Conservation (phyloP, 371 early-diverging fungal species). For the Mucor indicus region DNA sequence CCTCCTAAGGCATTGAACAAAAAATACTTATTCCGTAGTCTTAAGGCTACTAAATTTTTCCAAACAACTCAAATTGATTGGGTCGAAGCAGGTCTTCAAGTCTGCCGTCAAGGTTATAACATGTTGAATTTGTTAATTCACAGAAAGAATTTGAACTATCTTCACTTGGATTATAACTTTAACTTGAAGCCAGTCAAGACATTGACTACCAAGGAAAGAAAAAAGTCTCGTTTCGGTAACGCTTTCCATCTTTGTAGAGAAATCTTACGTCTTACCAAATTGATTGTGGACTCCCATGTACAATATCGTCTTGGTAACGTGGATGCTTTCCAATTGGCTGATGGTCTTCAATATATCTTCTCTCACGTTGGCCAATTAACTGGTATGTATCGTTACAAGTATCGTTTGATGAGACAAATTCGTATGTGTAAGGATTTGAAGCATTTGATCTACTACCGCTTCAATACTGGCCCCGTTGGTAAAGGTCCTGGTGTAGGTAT, state of each 20-base stretch:
- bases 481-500: conserved; percentile 98
- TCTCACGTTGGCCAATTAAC: conserved; percentile 99
- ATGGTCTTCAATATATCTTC: conserved; percentile 97
- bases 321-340: conserved; percentile 96
- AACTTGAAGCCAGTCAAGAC: conserved; percentile 97
- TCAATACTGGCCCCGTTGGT: conserved; percentile 96
- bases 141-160: conserved; percentile 95
- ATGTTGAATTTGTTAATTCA: conserved; percentile 98
- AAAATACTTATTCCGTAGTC: conserved; percentile 90
- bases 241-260: conserved; percentile 97
- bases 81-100: conserved; percentile 98
- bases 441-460: conserved; percentile 93
- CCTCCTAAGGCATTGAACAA: conserved; percentile 88
- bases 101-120: conserved; percentile 97
- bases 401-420: conserved; percentile 97
- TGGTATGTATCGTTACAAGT: conserved; percentile 99
- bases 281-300: conserved; percentile 96
- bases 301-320: conserved; percentile 96
- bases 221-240: conserved; percentile 98
- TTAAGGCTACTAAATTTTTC: conserved; percentile 97
- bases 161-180: conserved; percentile 98
- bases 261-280: conserved; percentile 95
- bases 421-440: conserved; percentile 96
- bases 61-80: conserved; percentile 97
- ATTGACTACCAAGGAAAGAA: conserved; percentile 99